These are phyloP conservation scores for Alternaria tenuissima DNA, from an alignment of 2,329 filamentous ascomycete species.

Conservation along the genomic window DNA sequence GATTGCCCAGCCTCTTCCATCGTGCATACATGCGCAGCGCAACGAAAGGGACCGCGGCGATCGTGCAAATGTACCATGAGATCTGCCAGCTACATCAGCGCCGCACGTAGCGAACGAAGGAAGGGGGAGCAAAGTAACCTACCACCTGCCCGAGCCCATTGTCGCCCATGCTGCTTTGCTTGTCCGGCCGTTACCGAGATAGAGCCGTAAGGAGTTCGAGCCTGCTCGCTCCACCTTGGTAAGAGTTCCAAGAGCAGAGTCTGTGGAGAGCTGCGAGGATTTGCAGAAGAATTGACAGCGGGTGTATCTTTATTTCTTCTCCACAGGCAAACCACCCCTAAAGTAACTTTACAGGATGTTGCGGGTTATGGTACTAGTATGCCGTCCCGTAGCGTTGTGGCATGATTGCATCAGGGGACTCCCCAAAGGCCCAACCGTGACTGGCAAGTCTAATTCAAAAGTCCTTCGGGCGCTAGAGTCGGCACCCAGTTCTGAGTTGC, in stretches of 20 bases:
- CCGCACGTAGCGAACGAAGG: not conserved
- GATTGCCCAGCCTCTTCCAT: slow-evolving; percentile 35
- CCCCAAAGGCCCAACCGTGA: slow-evolving; percentile 3
- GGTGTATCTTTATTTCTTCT: slow-evolving; percentile 12
- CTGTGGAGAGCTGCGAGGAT: not conserved
- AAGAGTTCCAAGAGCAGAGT: slow-evolving; percentile 3
- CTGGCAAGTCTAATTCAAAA: slow-evolving; percentile 1
- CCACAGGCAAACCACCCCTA: slow-evolving; percentile 4
- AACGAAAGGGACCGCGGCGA: slow-evolving; percentile 38
- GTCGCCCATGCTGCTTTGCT: slow-evolving; percentile 14
- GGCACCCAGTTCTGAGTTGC: not conserved
- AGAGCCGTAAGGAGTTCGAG: slow-evolving; percentile 11
- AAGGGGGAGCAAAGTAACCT: slow-evolving; percentile 11
- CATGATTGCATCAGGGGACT: slow-evolving; percentile 3
- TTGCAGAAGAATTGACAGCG: slow-evolving; percentile 1
- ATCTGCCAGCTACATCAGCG: slow-evolving; percentile 22
- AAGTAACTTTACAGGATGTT: slow-evolving; percentile 5
- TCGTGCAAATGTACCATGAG: slow-evolving; percentile 50
- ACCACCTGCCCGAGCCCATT: slow-evolving; percentile 35
- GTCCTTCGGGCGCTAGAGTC: slow-evolving; percentile 1
- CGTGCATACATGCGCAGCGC: slow-evolving; percentile 40
- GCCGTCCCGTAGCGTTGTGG: slow-evolving; percentile 3
- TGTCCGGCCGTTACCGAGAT: slow-evolving; percentile 5
- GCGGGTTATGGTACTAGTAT: not conserved
- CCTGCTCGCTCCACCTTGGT: slow-evolving; percentile 3